Evolutionary conservation across 176 grass and related monocot genomes (phyloP).

Genomic region (Aegilops tauschii): DNA sequence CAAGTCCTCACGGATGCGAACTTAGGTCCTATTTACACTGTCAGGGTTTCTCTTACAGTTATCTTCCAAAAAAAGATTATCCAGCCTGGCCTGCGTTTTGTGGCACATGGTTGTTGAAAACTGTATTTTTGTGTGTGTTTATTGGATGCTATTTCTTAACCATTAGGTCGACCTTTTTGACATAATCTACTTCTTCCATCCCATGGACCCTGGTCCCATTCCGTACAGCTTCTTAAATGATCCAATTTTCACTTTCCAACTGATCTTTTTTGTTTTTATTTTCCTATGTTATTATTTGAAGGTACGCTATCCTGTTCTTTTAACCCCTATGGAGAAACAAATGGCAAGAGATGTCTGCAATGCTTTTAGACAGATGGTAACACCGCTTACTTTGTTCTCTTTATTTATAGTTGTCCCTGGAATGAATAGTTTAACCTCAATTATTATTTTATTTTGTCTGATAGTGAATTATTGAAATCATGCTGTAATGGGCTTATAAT

Average conservation of each 20-base stretch:
- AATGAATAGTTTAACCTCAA: not conserved
- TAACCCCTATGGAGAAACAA: conserved; percentile 93
- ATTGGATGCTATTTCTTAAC: not conserved
- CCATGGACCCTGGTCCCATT: not conserved
- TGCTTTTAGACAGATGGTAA: conserved; percentile 95
- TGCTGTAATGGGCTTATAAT: not conserved
- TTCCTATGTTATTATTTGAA: conserved; percentile 44
- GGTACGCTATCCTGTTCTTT: conserved; percentile 96
- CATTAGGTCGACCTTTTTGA: not conserved
- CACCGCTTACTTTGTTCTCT: not conserved
- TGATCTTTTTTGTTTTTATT: conserved; percentile 2
- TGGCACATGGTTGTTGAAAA: not conserved
- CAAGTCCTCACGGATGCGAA: not conserved
- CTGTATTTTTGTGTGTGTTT: conserved; percentile 6
- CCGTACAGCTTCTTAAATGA: conserved; percentile 1
- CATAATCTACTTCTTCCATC: not conserved
- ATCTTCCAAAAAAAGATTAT: not conserved
- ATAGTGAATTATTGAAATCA: not conserved
- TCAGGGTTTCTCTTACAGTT: not conserved
- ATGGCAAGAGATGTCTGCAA: conserved; percentile 92
- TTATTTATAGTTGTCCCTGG: conserved; percentile 11
- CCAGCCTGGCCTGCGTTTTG: not conserved
- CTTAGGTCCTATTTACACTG: not conserved
- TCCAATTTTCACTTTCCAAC: conserved; percentile 7
- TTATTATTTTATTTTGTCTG: conserved; percentile 8